phyloP scores from a whole-genome alignment of 345 rosid species.

The Salix udensis region DNA sequence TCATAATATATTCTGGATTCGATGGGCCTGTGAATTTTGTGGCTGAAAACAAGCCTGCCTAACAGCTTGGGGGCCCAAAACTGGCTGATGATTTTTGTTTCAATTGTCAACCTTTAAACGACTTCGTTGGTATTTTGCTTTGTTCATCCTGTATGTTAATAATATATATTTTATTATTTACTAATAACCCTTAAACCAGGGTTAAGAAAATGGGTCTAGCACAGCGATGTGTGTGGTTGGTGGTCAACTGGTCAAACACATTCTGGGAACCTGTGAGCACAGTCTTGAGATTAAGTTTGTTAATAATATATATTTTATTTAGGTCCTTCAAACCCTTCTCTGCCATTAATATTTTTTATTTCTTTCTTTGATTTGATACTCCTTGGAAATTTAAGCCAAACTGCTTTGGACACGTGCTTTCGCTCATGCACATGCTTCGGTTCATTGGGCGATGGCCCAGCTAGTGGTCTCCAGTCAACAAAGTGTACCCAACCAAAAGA shows the following conservation, averaged over 20 bases:
- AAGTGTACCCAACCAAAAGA: conserved; percentile 5
- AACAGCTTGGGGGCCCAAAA: background rate
- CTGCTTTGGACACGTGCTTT: background rate
- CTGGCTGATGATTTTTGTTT: background rate
- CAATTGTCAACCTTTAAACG: background rate
- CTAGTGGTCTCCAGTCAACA: conserved; percentile 24
- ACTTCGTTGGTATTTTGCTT: too few species aligned
- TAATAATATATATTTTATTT: background rate
- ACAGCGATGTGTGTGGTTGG: background rate
- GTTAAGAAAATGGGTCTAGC: background rate
- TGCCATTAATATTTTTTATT: background rate
- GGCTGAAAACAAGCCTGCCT: background rate
- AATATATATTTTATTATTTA: too few species aligned
- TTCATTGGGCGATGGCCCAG: background rate
- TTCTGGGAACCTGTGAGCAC: conserved; percentile 1
- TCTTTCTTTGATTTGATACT: background rate
- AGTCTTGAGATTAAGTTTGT: background rate
- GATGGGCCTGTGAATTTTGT: background rate
- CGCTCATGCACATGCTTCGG: conserved; percentile 13
- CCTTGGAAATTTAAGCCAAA: background rate
- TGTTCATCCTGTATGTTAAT: too few species aligned
- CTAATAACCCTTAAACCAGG: too few species aligned
- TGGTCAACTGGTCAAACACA: conserved; percentile 5
- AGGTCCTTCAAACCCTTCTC: background rate
- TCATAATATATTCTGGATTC: too few species aligned